phyloP scores from a whole-genome alignment of 2,329 filamentous ascomycete species.

The Neocucurbitaria cava region DNA sequence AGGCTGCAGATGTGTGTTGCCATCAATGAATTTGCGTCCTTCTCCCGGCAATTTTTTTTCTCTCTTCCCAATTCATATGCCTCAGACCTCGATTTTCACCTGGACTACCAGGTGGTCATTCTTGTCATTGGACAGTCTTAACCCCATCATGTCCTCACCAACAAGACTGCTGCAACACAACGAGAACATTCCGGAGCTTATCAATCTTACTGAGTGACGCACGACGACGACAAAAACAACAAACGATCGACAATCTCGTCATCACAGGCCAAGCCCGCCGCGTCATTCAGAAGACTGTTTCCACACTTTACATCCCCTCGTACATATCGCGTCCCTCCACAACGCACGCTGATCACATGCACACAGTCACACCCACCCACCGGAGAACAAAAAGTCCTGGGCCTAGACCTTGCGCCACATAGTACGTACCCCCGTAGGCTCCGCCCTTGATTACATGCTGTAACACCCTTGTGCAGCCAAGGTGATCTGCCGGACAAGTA shows the following conservation, averaged over 20 bases:
- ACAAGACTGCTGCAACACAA: neutral
- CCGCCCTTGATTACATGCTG: neutral
- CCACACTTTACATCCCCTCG: neutral
- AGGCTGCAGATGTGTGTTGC: neutral
- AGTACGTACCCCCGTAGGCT: constrained; percentile 6
- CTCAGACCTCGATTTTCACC: too few relatives aligned
- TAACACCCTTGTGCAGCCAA: neutral
- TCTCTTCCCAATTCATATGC: too few relatives aligned
- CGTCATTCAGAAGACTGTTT: constrained; percentile 8
- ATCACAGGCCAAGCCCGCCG: constrained; percentile 18
- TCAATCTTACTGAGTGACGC: neutral
- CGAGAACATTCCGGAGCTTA: constrained; percentile 5
- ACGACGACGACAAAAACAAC: too few relatives aligned
- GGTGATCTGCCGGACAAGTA: constrained; percentile 18
- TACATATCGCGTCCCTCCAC: neutral
- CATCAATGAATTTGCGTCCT: neutral
- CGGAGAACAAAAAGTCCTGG: neutral
- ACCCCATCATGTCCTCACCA: neutral
- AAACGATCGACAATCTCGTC: constrained; percentile 13
- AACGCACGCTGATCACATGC: neutral
- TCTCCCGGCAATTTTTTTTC: too few relatives aligned
- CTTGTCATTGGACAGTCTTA: neutral
- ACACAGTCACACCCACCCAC: too few relatives aligned
- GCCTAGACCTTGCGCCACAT: constrained; percentile 4
- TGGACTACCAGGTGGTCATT: neutral